Evolutionary conservation across 169 alveolate species (phyloP).

Genomic region (Amoebophrya sp.): DNA sequence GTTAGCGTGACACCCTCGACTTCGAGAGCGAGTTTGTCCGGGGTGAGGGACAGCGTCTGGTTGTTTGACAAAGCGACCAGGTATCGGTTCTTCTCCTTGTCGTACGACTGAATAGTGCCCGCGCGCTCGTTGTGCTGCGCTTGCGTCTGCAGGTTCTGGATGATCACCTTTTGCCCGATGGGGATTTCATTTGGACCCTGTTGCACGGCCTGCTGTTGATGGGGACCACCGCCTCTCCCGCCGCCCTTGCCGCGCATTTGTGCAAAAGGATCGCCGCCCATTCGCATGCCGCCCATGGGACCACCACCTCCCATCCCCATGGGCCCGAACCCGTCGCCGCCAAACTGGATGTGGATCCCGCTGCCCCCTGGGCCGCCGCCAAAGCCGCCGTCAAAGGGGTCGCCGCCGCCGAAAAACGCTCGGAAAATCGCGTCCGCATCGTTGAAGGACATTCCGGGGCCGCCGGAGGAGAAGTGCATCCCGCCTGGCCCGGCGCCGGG

Average conservation of each 20-base stretch:
- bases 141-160: background rate
- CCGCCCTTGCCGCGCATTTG: background rate
- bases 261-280: background rate
- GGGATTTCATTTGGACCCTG: background rate
- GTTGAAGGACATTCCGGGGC: background rate
- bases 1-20: background rate
- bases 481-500: background rate
- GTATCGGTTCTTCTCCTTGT: background rate
- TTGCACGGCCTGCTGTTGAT: background rate
- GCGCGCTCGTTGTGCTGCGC: background rate
- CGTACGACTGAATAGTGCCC: background rate
- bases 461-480: conserved; percentile 2
- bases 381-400: background rate
- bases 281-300: background rate
- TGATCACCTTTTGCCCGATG: background rate
- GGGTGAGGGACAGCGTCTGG: background rate
- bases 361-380: background rate
- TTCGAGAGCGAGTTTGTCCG: background rate
- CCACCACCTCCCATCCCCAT: background rate
- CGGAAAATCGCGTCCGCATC: background rate
- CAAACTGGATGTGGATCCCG: background rate
- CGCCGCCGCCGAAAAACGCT: background rate
- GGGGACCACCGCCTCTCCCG: background rate
- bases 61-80: background rate
- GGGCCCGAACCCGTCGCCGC: background rate